Evolutionary conservation across 176 grass and related monocot species (phyloP).

Genomic region (Carex parvula): DNA sequence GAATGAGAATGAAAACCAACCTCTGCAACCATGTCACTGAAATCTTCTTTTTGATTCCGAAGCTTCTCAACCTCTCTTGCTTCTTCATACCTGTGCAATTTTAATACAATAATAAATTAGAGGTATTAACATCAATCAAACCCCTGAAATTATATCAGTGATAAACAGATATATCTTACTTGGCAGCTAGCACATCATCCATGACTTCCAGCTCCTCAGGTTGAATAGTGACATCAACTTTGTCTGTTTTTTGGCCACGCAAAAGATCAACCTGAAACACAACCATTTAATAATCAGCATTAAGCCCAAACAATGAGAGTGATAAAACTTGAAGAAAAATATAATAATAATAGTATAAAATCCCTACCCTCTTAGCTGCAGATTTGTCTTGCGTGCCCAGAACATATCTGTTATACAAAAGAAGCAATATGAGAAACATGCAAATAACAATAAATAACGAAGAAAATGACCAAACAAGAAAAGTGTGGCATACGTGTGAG

Average conservation of each 20-base stretch:
- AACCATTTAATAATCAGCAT: not conserved
- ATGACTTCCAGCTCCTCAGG: constrained; percentile 92
- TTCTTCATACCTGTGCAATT: constrained; percentile 63
- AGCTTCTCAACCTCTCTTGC: constrained; percentile 85
- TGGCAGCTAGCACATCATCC: constrained; percentile 97
- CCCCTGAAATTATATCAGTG: not conserved
- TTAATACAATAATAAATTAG: constrained; percentile 4
- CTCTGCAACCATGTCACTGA: constrained; percentile 98
- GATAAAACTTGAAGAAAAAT: not conserved
- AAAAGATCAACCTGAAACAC: constrained; percentile 81
- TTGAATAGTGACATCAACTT: constrained; percentile 98
- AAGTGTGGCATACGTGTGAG: constrained; percentile 52
- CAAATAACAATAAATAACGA: not conserved
- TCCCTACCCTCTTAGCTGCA: constrained; percentile 71
- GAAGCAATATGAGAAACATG: constrained; percentile 11
- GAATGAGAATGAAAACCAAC: constrained; percentile 12
- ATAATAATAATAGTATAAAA: not conserved
- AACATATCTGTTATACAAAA: constrained; percentile 52
- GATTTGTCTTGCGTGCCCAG: constrained; percentile 73
- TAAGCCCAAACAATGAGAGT: not conserved
- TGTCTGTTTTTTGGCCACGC: constrained; percentile 87
- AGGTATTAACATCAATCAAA: not conserved
- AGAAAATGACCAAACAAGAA: constrained; percentile 1
- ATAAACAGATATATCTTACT: constrained; percentile 45
- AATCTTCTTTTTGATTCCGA: constrained; percentile 92